Evolutionary conservation across 78 protist species (phyloP), one percentile per base, ranked within the genome.

Genomic region (Emiliania huxleyi): DNA sequence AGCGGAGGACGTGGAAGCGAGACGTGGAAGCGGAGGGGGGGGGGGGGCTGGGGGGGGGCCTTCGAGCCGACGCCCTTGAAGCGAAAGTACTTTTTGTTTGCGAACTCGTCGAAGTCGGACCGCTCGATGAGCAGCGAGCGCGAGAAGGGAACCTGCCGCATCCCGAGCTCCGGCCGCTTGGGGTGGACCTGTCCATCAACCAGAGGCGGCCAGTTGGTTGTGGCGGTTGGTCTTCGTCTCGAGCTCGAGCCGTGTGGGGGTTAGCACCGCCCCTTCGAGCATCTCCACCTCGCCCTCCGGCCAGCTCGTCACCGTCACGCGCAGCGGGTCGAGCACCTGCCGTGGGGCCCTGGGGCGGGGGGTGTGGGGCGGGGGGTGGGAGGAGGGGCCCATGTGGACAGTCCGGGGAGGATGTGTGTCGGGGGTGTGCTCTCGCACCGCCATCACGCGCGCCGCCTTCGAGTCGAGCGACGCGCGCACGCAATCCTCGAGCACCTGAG

Each of bases 401-500:
- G n/a, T n/a, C n/a, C n/a, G n/a, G n/a, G n/a, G n/a, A n/a, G n/a
- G n/a, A n/a, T n/a, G n/a, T n/a, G n/a, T n/a, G n/a, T n/a, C n/a
- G n/a, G n/a, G n/a, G n/a, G n/a, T n/a, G n/a, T n/a, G n/a, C n/a
- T 89, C 55, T 79, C 92, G 42, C 48, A 96, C 95, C 35, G 90
- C 97, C 46, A 96, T 87, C n/a, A 73, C 91, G 43, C 97, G 38
- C 40, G 44, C 38, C 42, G 92, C 90, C 23, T 0, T 33, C 23
- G 42, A 71, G 42, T 96, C 93, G 35, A 92, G 88, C 40, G 52
- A 0, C 48, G 44, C 52, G 33, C 95, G 52, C 45, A 69, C 73
- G 45, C 91, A 91, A 44, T 79, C 85, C 93, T 96, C 96, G 62
- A 96, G 75, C 56, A 92, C 77, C n/a, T n/a, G n/a, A n/a, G n/a